These are phyloP conservation scores for Zea mays DNA, from an alignment of 176 grass and related monocot species.

Conservation along the genomic window Zm-B73-REFERENCE-NAM-5.0 NC_050099.1:11082501-11083000, in stretches of 20 bases:
- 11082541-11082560: conserved; percentile 36
- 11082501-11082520: background rate
- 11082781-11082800: background rate
- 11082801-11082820: background rate
- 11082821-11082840: background rate
- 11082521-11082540: background rate
- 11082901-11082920: background rate
- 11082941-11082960: conserved; percentile 2
- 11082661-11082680: no score
- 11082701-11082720: no score
- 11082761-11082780: no score
- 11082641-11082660: no score
- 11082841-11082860: conserved; percentile 5
- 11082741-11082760: no score
- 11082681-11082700: no score
- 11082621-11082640: no score
- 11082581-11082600: background rate
- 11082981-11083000: background rate
- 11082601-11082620: no score
- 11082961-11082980: background rate
- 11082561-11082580: background rate
- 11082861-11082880: background rate
- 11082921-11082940: background rate
- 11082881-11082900: conserved; percentile 2
- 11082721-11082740: no score